Evolutionary conservation across 306 rosid genomes (phyloP).

Genomic region (Amphicarpaea edgeworthii): DNA sequence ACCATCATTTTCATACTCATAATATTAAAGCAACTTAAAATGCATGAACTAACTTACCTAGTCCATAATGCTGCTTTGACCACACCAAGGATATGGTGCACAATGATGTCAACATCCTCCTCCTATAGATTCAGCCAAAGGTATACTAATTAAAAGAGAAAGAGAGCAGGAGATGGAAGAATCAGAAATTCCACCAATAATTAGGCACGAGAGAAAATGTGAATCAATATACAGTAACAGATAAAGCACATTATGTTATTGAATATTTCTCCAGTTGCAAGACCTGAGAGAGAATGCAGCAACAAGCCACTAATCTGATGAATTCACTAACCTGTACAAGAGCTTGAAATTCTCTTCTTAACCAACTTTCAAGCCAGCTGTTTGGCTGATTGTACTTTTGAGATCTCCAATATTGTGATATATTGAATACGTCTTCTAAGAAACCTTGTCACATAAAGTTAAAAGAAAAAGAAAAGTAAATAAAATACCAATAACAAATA

Average conservation of each 20-base stretch:
- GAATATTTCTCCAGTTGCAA: constrained; percentile 16
- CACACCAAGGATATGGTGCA: constrained; percentile 78
- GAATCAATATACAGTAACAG: background rate
- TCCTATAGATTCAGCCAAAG: constrained; percentile 61
- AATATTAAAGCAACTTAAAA: constrained; percentile 27
- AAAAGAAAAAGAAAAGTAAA: background rate
- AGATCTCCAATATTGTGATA: constrained; percentile 71
- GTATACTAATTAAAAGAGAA: background rate
- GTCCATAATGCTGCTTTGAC: constrained; percentile 56
- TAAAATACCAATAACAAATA: constrained; percentile 12
- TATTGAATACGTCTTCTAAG: constrained; percentile 67
- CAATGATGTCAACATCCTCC: constrained; percentile 82
- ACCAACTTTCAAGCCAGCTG: constrained; percentile 78
- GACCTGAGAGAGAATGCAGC: constrained; percentile 10
- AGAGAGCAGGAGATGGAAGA: background rate
- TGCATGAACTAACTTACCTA: constrained; percentile 52
- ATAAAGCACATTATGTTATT: background rate
- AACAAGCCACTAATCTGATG: constrained; percentile 24
- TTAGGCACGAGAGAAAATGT: constrained; percentile 10
- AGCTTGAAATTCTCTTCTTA: constrained; percentile 91
- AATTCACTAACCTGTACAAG: constrained; percentile 68
- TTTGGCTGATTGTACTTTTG: constrained; percentile 70
- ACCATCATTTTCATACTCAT: constrained; percentile 20
- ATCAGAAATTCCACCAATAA: constrained; percentile 4
- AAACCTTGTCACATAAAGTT: constrained; percentile 60